Conservation (phyloP, 2,329 filamentous ascomycete species). For the Keithomyces neogunnii region DNA sequence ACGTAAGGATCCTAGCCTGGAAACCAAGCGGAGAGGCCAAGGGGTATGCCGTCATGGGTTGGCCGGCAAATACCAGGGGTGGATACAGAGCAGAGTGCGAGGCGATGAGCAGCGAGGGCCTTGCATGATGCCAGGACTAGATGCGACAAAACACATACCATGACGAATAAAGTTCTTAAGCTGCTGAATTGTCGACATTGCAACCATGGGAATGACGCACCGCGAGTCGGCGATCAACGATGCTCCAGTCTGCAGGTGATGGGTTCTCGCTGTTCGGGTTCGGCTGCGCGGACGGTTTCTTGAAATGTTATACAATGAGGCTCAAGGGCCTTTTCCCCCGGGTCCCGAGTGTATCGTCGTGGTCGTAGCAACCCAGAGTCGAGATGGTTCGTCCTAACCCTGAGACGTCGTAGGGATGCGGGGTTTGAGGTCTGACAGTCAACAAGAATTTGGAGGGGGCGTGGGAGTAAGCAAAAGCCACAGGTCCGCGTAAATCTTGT, state of each 20-base stretch:
- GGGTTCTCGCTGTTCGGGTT: not conserved
- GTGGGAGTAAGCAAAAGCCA: not conserved
- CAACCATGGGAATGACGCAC: slow-evolving; percentile 10
- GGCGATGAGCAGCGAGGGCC: not conserved
- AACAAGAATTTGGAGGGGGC: not conserved
- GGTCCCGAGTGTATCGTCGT: not conserved
- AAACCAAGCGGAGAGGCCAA: not conserved
- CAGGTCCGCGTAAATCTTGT: not conserved
- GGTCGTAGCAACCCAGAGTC: not conserved
- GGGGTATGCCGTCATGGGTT: slow-evolving; percentile 6
- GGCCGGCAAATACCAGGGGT: not conserved
- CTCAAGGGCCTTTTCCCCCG: not conserved
- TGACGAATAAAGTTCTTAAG: slow-evolving; percentile 98
- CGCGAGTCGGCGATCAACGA: slow-evolving; percentile 12
- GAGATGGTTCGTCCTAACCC: not conserved
- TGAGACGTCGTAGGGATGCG: not conserved
- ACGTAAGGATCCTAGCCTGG: too few species aligned
- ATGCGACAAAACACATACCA: slow-evolving; percentile 38
- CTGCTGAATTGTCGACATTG: slow-evolving; percentile 76
- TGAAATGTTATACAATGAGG: not conserved
- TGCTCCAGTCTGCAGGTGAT: not conserved
- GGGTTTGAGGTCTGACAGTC: not conserved
- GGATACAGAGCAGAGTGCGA: not conserved
- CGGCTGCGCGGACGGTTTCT: not conserved
- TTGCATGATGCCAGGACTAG: not conserved